phyloP scores from a whole-genome alignment of 208 protist species.

The Novymonas esmeraldas region DNA sequence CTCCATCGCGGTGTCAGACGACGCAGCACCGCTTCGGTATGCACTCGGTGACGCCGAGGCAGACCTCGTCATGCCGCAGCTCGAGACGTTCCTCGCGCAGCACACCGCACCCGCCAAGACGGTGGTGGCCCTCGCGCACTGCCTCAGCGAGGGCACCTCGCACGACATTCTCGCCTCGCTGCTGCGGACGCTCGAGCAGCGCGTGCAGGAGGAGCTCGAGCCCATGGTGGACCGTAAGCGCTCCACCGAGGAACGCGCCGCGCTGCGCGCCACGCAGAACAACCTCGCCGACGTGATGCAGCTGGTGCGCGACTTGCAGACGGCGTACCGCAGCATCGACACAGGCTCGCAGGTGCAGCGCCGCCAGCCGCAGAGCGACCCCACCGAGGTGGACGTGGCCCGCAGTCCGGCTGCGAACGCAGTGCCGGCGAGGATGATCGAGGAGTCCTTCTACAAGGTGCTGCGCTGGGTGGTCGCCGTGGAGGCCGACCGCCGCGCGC shows the following conservation, averaged over 20 bases:
- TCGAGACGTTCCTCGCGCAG: conserved; percentile 51
- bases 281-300: conserved; percentile 47
- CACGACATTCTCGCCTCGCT: conserved; percentile 27
- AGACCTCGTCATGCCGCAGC: conserved; percentile 30
- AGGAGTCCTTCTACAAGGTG: conserved; percentile 54
- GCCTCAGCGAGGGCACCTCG: conserved; percentile 55
- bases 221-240: conserved; percentile 25
- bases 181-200: conserved; percentile 39
- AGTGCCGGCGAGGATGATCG: conserved; percentile 33
- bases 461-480: conserved; percentile 59
- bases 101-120: conserved; percentile 42
- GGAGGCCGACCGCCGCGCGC: conserved; percentile 42
- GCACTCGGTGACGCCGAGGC: conserved; percentile 40
- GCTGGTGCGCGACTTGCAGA: conserved; percentile 32
- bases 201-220: conserved; percentile 33
- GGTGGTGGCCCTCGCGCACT: conserved; percentile 44
- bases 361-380: conserved; percentile 24
- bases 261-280: conserved; percentile 50
- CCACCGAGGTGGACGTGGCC: conserved; percentile 12
- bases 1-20: conserved; percentile 40
- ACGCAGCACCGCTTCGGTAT: conserved; percentile 21
- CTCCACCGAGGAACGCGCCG: conserved; percentile 30
- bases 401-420: conserved; percentile 27
- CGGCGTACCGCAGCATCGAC: conserved; percentile 47
- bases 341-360: conserved; percentile 33